phyloP scores from a whole-genome alignment of 139 green algal species.

The Volvox reticuliferus region DNA sequence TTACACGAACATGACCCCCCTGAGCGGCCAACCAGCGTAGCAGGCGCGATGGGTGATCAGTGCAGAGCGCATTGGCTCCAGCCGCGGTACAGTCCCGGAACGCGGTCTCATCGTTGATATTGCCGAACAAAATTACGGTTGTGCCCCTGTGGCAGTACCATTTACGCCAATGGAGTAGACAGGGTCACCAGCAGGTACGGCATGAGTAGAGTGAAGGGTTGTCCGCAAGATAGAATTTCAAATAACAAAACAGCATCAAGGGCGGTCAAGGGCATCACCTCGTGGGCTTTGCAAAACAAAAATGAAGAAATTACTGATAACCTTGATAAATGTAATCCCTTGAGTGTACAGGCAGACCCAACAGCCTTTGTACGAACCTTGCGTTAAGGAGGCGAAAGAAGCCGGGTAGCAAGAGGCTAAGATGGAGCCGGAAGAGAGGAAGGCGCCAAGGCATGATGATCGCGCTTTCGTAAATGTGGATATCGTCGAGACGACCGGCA shows the following conservation, averaged over 20 bases:
- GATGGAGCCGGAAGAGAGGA: neutral
- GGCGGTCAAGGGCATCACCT: too few relatives aligned
- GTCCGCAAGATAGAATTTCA: too few relatives aligned
- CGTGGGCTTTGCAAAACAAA: too few relatives aligned
- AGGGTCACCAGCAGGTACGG: too few relatives aligned
- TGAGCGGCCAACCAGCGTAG: neutral
- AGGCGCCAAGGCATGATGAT: conserved; percentile 33
- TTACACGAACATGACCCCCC: neutral
- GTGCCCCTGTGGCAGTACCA: conserved; percentile 18
- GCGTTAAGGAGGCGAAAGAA: conserved; percentile 19
- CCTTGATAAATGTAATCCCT: too few relatives aligned
- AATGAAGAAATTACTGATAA: too few relatives aligned
- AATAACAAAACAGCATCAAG: too few relatives aligned
- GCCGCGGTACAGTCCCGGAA: conserved; percentile 1
- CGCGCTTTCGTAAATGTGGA: conserved; percentile 27
- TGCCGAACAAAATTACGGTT: conserved; percentile 11
- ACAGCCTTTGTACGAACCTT: neutral
- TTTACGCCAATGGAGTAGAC: too few relatives aligned
- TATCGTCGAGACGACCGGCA: neutral
- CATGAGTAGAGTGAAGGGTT: too few relatives aligned
- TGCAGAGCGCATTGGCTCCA: conserved; percentile 28
- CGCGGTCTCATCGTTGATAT: conserved; percentile 30
- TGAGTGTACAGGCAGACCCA: too few relatives aligned
- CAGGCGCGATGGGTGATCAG: conserved; percentile 26
- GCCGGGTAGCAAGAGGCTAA: neutral